Conservation (phyloP, 768 basidiomycete genomes). For the Podaxis sp. region DNA sequence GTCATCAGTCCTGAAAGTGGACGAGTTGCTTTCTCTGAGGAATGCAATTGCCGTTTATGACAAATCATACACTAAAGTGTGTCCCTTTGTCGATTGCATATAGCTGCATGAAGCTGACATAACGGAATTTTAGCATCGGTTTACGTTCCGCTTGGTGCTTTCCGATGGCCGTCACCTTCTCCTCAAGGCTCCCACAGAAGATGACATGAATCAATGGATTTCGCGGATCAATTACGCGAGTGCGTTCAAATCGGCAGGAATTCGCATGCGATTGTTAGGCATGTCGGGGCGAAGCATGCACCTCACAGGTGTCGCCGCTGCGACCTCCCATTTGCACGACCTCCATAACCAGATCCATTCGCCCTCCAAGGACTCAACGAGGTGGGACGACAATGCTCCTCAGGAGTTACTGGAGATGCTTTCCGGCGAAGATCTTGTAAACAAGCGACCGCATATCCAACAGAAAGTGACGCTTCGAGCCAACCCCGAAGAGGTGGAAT, state of each 20-base stretch:
- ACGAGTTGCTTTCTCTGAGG: slow-evolving; percentile 79
- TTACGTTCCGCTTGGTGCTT: slow-evolving; percentile 77
- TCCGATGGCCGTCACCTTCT: slow-evolving; percentile 80
- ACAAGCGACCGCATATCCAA: slow-evolving; percentile 22
- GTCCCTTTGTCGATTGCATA: slow-evolving; percentile 13
- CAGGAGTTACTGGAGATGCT: slow-evolving; percentile 42
- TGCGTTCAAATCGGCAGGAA: slow-evolving; percentile 81
- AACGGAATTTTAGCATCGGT: slow-evolving; percentile 44
- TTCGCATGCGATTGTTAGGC: slow-evolving; percentile 74
- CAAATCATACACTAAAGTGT: slow-evolving; percentile 71
- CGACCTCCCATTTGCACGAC: slow-evolving; percentile 78
- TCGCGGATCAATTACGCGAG: slow-evolving; percentile 91
- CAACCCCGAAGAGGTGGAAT: slow-evolving; percentile 31
- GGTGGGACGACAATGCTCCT: slow-evolving; percentile 44
- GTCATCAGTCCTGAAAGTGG: slow-evolving; percentile 60
- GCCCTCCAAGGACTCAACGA: slow-evolving; percentile 24
- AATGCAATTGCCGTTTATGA: slow-evolving; percentile 83
- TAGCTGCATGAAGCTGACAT: neutral
- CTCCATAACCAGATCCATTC: slow-evolving; percentile 40
- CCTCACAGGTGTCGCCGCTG: slow-evolving; percentile 82
- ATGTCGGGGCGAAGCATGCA: slow-evolving; percentile 71
- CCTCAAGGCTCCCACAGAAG: slow-evolving; percentile 66
- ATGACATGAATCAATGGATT: slow-evolving; percentile 89
- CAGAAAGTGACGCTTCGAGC: slow-evolving; percentile 29
- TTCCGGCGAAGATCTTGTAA: slow-evolving; percentile 26